These are phyloP conservation scores for Thalia dealbata DNA, from an alignment of 176 grass and related monocot genomes.

Conservation along the genomic window DNA sequence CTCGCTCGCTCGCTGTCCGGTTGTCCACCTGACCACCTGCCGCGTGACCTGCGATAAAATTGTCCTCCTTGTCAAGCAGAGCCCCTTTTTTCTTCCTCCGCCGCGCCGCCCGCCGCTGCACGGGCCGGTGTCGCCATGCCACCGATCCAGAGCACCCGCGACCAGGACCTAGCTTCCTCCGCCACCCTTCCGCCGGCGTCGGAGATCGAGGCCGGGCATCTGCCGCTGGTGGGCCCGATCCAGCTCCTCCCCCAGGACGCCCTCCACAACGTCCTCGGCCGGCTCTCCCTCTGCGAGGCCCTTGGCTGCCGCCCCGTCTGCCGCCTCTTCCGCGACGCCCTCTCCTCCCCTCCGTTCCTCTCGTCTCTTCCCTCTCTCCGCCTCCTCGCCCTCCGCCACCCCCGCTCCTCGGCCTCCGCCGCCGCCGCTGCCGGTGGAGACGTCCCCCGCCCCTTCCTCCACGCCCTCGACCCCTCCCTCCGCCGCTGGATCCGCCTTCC, in stretches of 20 bases:
- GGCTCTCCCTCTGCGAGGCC: constrained; percentile 60
- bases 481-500: constrained; percentile 73
- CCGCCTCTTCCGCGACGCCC: constrained; percentile 46
- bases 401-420: constrained; percentile 24
- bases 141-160: not conserved
- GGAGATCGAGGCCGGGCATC: not conserved
- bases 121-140: not conserved
- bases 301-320: constrained; percentile 58
- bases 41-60: not conserved
- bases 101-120: not conserved
- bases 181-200: not conserved
- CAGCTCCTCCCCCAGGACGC: constrained; percentile 67
- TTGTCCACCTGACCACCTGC: not conserved
- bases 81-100: not conserved
- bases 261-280: constrained; percentile 75
- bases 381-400: constrained; percentile 64
- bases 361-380: constrained; percentile 25
- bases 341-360: constrained; percentile 21
- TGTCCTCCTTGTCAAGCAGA: not conserved
- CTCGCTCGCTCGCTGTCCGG: not conserved
- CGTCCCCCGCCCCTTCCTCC: constrained; percentile 15
- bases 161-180: not conserved
- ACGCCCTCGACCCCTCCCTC: constrained; percentile 67
- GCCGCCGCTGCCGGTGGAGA: not conserved
- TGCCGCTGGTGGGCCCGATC: constrained; percentile 33